phyloP scores from a whole-genome alignment of 2,329 filamentous ascomycete genomes.

The Byssothecium circinans region DNA sequence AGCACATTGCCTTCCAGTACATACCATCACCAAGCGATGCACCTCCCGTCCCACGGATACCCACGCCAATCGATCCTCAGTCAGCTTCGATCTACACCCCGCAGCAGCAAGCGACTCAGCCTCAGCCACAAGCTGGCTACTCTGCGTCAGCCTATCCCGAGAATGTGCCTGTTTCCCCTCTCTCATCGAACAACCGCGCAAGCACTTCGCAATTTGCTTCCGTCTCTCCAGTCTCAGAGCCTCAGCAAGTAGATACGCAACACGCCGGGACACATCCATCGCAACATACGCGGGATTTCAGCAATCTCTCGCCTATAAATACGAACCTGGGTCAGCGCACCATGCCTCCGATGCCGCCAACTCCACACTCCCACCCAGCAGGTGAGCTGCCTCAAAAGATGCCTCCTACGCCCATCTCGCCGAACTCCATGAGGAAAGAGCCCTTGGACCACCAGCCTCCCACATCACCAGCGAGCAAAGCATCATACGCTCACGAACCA shows the following conservation, averaged over 20 bases:
- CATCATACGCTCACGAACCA: slow-evolving; percentile 25
- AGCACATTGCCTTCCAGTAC: slow-evolving; percentile 32
- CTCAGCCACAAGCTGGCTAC: slow-evolving; percentile 26
- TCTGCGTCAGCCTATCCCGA: slow-evolving; percentile 26
- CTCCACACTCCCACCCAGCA: slow-evolving; percentile 26
- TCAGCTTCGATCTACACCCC: slow-evolving; percentile 28
- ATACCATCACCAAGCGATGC: slow-evolving; percentile 26
- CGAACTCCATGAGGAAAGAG: slow-evolving; percentile 26
- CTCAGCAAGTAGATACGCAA: slow-evolving; percentile 17
- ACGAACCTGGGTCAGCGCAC: slow-evolving; percentile 24
- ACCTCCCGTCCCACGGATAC: slow-evolving; percentile 26
- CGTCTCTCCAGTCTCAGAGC: slow-evolving; percentile 25
- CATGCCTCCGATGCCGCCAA: slow-evolving; percentile 31
- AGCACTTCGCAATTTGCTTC: slow-evolving; percentile 24
- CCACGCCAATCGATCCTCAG: slow-evolving; percentile 26
- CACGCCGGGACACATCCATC: slow-evolving; percentile 17
- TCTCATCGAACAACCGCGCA: slow-evolving; percentile 24
- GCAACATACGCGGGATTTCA: slow-evolving; percentile 36
- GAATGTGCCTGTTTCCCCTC: slow-evolving; percentile 27
- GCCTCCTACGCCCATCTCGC: slow-evolving; percentile 34
- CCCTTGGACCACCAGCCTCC: slow-evolving; percentile 11
- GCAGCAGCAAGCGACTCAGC: slow-evolving; percentile 23
- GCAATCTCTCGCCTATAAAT: slow-evolving; percentile 36
- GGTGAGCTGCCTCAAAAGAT: slow-evolving; percentile 26
- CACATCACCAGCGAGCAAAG: slow-evolving; percentile 17